phyloP scores from a whole-genome alignment of 805 yeast genomes.

The Barnettozyma siamensis region DNA sequence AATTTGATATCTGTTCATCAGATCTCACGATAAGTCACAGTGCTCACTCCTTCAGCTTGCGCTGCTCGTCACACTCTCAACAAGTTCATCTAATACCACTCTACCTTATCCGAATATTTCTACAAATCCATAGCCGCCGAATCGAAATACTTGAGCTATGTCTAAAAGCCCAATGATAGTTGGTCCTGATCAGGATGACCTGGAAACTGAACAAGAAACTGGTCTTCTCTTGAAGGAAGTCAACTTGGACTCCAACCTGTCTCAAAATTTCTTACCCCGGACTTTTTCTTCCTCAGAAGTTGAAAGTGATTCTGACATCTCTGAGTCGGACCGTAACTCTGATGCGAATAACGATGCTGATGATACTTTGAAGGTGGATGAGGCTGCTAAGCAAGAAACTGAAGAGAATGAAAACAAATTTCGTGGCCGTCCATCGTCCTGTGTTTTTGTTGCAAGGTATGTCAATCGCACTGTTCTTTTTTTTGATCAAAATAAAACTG shows the following conservation, averaged over 20 bases:
- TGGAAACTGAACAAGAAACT: not conserved
- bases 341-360: constrained; percentile 18
- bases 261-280: constrained; percentile 15
- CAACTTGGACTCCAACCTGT: constrained; percentile 9
- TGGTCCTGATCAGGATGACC: constrained; percentile 1
- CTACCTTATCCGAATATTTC: too few species aligned
- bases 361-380: constrained; percentile 17
- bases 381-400: not conserved
- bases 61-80: too few species aligned
- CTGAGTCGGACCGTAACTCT: constrained; percentile 18
- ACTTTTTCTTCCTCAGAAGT: constrained; percentile 20
- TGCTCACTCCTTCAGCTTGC: too few species aligned
- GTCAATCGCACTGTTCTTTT: too few species aligned
- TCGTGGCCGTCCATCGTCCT: constrained; percentile 72
- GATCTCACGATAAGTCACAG: too few species aligned
- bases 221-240: constrained; percentile 3
- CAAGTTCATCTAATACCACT: too few species aligned
- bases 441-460: constrained; percentile 74
- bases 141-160: constrained; percentile 6
- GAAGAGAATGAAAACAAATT: constrained; percentile 12
- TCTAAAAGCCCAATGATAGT: constrained; percentile 10
- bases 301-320: constrained; percentile 13
- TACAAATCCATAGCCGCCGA: too few species aligned
- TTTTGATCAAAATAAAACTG: too few species aligned
- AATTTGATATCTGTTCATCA: too few species aligned